These are phyloP conservation scores for Sindora glabra DNA, from an alignment of 306 rosid species.

Conservation along the genomic window DNA sequence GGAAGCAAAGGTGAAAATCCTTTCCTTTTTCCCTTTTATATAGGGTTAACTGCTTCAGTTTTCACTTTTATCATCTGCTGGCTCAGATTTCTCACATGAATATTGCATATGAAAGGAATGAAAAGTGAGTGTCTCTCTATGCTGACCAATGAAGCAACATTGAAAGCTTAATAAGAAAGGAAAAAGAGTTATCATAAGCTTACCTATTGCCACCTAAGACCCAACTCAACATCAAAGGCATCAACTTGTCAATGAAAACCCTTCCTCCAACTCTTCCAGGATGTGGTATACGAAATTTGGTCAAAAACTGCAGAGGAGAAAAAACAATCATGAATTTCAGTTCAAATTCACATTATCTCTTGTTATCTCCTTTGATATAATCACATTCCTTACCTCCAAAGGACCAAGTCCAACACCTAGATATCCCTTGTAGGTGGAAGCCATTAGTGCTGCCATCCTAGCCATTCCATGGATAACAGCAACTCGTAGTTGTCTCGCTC, in stretches of 20 bases:
- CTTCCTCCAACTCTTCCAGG: conserved; percentile 95
- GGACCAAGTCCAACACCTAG: conserved; percentile 96
- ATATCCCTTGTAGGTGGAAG: conserved; percentile 87
- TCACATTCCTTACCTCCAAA: conserved; percentile 46
- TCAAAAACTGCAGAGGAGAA: conserved; percentile 59
- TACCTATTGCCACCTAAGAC: conserved; percentile 97
- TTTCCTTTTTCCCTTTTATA: too few species aligned
- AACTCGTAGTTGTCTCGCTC: conserved; percentile 64
- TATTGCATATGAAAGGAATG: neutral
- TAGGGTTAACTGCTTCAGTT: conserved; percentile 61
- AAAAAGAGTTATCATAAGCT: conserved; percentile 5
- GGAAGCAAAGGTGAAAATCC: neutral
- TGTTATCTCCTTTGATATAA: neutral
- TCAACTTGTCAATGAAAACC: conserved; percentile 57
- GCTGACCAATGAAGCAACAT: neutral
- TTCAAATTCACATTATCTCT: conserved; percentile 5
- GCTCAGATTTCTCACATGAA: conserved; percentile 6
- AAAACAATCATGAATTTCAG: conserved; percentile 2
- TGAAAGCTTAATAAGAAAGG: conserved; percentile 1
- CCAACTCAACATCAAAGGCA: conserved; percentile 95
- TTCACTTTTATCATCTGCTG: conserved; percentile 29
- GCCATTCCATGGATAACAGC: conserved; percentile 92
- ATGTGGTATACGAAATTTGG: conserved; percentile 84
- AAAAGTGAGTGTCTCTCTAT: neutral
- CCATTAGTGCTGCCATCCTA: conserved; percentile 96